Base-by-base conservation (phyloP, 108 stramenopile genomes). In the Stephanodiscus triporus region DNA sequence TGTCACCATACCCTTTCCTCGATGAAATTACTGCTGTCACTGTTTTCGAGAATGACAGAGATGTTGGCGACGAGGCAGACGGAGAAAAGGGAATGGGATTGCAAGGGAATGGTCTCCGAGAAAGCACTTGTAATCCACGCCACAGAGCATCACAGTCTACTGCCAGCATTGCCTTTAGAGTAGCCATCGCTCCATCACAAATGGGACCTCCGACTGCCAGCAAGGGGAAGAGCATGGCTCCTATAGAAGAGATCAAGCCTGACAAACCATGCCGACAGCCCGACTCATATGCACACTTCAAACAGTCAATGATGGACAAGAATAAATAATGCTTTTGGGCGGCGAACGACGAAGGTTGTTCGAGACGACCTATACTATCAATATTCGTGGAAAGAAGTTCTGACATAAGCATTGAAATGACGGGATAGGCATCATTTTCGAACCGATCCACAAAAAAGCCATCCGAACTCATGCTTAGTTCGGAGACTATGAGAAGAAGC, bases 361-460 rank as follows among this genome's bases (percentile, higher is more conserved):
- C 26, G 19, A 59, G 68, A 34, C n/a, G 30, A 32, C 27, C 30
- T 34, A 11, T 61, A 36, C 60, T 40, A 60, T 37, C 38, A 19
- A 24, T 60, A 36, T 23, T 16, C 6, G 27, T 23, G 9, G 48
- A 19, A 24, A 80, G 53, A 43, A 51, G 56, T 47, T 67, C 59
- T 22, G 61, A 43, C 63, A 84, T 34, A 9, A 80, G 32, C 22
- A 37, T 72, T 6, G 75, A 68, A 48, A 84, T 53, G 24, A 84
- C 51, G 19, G 83, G 83, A 38, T 68, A 76, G 24, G 64, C 83
- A 62, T 80, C 78, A 66, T 65, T 76, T 49, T 80, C 66, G 51
- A 84, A 84, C 37, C 83, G 55, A 71, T 70, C 63, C 6, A 40
- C 76, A 59, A 85, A 77, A 47, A 85, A 85, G 37, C 71, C 70